Evolutionary conservation across 2,329 filamentous ascomycete genomes (phyloP).

Genomic region (Fusarium poae): DNA sequence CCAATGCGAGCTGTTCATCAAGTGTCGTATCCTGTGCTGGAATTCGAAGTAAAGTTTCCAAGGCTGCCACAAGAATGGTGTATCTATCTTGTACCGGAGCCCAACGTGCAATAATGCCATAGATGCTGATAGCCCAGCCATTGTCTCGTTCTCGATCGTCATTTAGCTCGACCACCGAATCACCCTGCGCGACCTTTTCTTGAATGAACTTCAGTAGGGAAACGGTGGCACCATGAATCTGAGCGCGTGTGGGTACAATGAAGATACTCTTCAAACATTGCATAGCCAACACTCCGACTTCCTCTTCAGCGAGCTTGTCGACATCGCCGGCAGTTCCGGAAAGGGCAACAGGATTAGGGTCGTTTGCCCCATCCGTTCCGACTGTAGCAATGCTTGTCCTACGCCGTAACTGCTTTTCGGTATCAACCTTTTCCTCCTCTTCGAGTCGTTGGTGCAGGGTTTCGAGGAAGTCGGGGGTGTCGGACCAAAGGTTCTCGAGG

Average conservation of each 20-base stretch:
- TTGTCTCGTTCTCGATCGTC: constrained; percentile 59
- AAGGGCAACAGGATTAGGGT: constrained; percentile 78
- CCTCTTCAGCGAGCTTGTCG: constrained; percentile 89
- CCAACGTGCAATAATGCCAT: constrained; percentile 85
- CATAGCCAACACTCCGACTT: constrained; percentile 85
- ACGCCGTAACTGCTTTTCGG: constrained; percentile 72
- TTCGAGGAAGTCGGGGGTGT: constrained; percentile 76
- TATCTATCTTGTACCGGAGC: constrained; percentile 95
- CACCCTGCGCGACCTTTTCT: constrained; percentile 66
- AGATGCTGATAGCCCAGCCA: constrained; percentile 86
- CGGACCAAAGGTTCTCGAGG: constrained; percentile 86
- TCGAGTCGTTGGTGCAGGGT: constrained; percentile 76
- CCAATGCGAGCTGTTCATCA: constrained; percentile 78
- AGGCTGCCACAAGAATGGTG: constrained; percentile 84
- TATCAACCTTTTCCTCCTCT: constrained; percentile 75
- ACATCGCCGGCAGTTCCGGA: constrained; percentile 86
- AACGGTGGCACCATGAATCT: constrained; percentile 81
- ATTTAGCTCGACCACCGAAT: constrained; percentile 65
- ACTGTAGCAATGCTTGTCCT: constrained; percentile 85
- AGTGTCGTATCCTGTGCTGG: constrained; percentile 78
- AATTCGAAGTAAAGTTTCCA: constrained; percentile 79
- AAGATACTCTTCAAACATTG: constrained; percentile 91
- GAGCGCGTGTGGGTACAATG: constrained; percentile 81
- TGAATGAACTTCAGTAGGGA: constrained; percentile 82
- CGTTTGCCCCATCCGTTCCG: constrained; percentile 68